phyloP scores from a whole-genome alignment of 129 eudicot genomes.

The Pittosporum tobira region DNA sequence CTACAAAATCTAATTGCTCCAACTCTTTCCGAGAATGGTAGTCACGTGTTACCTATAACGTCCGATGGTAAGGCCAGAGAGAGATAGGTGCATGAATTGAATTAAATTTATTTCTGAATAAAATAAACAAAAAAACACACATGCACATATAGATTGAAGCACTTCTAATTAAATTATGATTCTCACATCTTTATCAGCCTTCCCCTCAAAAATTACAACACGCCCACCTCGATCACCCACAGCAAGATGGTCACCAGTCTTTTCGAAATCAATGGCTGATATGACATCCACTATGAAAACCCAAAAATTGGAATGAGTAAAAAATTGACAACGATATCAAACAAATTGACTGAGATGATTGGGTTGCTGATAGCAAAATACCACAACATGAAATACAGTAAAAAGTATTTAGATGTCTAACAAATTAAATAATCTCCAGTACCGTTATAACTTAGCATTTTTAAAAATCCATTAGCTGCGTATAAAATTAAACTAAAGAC shows the following conservation, averaged over 20 bases:
- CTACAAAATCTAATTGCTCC: slow-evolving; percentile 29
- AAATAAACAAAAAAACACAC: neutral
- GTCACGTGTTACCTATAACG: slow-evolving; percentile 19
- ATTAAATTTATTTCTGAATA: neutral
- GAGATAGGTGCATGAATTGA: neutral
- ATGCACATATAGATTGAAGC: neutral
- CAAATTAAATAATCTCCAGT: neutral
- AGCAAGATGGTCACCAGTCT: slow-evolving; percentile 62
- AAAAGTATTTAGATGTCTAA: neutral
- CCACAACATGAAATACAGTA: neutral
- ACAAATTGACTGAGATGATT: neutral
- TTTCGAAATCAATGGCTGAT: slow-evolving; percentile 59
- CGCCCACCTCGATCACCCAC: slow-evolving; percentile 86
- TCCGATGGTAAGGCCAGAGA: neutral
- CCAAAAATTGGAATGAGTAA: slow-evolving; percentile 1
- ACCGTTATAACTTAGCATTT: neutral
- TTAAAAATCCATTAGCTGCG: no score
- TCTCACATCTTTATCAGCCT: slow-evolving; percentile 47
- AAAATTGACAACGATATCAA: neutral
- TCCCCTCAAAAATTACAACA: slow-evolving; percentile 49
- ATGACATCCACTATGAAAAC: slow-evolving; percentile 49
- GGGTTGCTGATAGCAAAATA: neutral
- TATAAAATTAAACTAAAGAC: no score
- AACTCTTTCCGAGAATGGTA: slow-evolving; percentile 30
- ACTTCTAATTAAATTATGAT: slow-evolving; percentile 7